phyloP scores from a whole-genome alignment of 1,139 yeast species.

The Debaryomycetaceae sp. region DNA sequence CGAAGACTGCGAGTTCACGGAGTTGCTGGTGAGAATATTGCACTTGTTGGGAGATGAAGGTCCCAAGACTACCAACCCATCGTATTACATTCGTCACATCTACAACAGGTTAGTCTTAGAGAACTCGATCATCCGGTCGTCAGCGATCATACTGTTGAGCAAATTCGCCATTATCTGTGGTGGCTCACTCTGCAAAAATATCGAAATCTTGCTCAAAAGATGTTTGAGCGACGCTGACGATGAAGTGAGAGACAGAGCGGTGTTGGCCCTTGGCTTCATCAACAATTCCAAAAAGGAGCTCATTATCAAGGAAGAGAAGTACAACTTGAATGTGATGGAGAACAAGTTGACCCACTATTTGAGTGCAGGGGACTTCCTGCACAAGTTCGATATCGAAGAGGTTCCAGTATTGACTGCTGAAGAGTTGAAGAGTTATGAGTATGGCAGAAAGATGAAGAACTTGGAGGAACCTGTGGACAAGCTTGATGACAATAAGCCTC shows the following conservation, averaged over 20 bases:
- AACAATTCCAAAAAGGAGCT: conserved; percentile 48
- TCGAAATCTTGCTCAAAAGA: conserved; percentile 72
- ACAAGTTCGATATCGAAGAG: conserved; percentile 66
- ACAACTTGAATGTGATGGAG: conserved; percentile 75
- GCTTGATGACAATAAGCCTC: conserved; percentile 10
- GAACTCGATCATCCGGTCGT: conserved; percentile 90
- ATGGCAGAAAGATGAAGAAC: conserved; percentile 52
- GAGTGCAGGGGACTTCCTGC: conserved; percentile 50
- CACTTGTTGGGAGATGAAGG: conserved; percentile 94
- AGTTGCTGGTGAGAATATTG: conserved; percentile 83
- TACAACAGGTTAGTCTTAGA: conserved; percentile 95
- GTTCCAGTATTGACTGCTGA: conserved; percentile 63
- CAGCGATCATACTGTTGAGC: conserved; percentile 89
- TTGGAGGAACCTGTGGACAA: conserved; percentile 27
- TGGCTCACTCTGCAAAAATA: conserved; percentile 60
- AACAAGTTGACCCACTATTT: conserved; percentile 71
- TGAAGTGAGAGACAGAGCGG: conserved; percentile 98
- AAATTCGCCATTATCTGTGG: conserved; percentile 85
- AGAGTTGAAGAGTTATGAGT: conserved; percentile 59
- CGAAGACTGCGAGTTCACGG: conserved; percentile 97
- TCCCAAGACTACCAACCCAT: conserved; percentile 80
- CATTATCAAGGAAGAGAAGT: conserved; percentile 64
- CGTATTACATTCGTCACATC: conserved; percentile 90
- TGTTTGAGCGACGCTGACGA: conserved; percentile 89
- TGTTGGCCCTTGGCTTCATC: conserved; percentile 72